phyloP scores from a whole-genome alignment of 768 basidiomycete genomes.

The Brasilioporus rufonigricans region DNA sequence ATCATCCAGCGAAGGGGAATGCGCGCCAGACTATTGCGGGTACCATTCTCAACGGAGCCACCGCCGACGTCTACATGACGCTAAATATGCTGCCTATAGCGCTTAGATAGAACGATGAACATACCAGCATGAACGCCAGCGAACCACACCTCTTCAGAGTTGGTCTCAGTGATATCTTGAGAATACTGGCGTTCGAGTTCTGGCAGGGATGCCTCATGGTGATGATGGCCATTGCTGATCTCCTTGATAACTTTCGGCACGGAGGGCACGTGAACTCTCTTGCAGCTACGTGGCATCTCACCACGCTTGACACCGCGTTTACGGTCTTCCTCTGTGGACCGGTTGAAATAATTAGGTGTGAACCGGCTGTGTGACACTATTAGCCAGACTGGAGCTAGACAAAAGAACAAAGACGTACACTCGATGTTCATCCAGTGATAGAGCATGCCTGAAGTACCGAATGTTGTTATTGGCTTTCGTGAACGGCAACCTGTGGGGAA shows the following conservation, averaged over 20 bases:
- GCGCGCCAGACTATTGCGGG: conserved; percentile 59
- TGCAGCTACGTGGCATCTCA: conserved; percentile 42
- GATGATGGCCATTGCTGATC: conserved; percentile 5
- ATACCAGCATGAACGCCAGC: conserved; percentile 69
- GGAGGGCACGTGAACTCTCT: conserved; percentile 14
- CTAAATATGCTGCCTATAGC: not conserved
- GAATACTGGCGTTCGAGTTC: conserved; percentile 44
- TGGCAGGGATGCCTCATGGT: conserved; percentile 5
- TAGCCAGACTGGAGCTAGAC: not conserved
- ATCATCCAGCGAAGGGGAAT: conserved; percentile 80
- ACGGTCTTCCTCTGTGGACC: conserved; percentile 39
- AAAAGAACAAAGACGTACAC: conserved; percentile 33
- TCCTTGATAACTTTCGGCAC: conserved; percentile 1
- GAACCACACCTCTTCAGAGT: conserved; percentile 82
- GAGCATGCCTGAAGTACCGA: conserved; percentile 65
- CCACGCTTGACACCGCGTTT: conserved; percentile 48
- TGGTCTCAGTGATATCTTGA: conserved; percentile 39
- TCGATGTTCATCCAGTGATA: conserved; percentile 68
- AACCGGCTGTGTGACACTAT: conserved; percentile 25
- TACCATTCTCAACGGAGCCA: conserved; percentile 58
- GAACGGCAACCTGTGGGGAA: conserved; percentile 65
- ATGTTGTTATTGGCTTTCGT: conserved; percentile 59
- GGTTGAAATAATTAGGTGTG: conserved; percentile 36
- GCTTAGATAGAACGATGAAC: conserved; percentile 13
- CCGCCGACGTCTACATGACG: conserved; percentile 64